phyloP scores from a whole-genome alignment of 331 rosid genomes.

The Cydonia oblonga region DNA sequence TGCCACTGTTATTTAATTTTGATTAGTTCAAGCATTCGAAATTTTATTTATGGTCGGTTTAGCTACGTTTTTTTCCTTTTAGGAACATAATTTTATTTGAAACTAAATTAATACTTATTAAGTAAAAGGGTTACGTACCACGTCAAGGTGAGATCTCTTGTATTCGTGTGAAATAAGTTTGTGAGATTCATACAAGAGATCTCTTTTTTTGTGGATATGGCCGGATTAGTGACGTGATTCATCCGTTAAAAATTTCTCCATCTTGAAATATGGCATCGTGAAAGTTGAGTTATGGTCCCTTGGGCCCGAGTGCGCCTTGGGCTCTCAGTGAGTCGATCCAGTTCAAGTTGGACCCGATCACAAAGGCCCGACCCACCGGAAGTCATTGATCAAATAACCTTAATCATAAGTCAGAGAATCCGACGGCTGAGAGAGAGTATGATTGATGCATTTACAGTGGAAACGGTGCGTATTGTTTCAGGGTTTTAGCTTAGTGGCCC shows the following conservation, averaged over 20 bases:
- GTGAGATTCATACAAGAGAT: no score
- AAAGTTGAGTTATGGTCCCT: not conserved
- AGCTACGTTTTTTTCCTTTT: accelerated
- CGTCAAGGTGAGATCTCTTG: no score
- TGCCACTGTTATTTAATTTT: no score
- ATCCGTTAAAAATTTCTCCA: no score
- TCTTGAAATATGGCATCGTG: not conserved
- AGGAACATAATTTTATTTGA: no score
- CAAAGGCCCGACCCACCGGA: not conserved
- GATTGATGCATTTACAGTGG: not conserved
- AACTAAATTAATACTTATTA: no score
- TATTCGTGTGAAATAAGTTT: no score
- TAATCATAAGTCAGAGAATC: not conserved
- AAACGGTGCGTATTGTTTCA: not conserved
- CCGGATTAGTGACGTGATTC: no score
- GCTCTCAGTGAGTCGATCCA: not conserved
- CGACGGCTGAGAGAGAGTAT: not conserved
- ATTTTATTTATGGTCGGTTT: no score
- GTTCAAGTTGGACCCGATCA: not conserved
- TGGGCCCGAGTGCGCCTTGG: not conserved
- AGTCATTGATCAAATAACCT: no score
- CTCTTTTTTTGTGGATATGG: accelerated
- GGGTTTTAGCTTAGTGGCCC: constrained; percentile 13
- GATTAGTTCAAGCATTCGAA: no score
- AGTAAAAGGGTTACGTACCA: no score